Evolutionary conservation across 495 filamentous ascomycete species (phyloP), one percentile per base, ranked within the genome.

Genomic region (Symbiotaphrina buchneri): DNA sequence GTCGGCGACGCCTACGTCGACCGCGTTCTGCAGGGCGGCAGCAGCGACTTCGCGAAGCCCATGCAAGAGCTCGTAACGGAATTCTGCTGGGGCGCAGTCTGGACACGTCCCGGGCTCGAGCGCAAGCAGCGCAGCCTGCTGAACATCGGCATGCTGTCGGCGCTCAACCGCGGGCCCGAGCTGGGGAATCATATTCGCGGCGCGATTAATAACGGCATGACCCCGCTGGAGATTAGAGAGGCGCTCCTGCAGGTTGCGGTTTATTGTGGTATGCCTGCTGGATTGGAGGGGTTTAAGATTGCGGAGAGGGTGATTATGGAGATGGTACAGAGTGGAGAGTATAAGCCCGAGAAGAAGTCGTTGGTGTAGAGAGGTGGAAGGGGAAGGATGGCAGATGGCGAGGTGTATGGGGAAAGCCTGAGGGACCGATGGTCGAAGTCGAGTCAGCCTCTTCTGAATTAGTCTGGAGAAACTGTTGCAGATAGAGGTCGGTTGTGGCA

Each of bases 251-350:
- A 70, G 33, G 55, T 55, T 13, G 54, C 56, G 4, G 54, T 50
- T 15, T 70, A 68, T 41, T 65, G 61, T 39, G 65, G 65, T 8
- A 46, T 63, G 13, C 65, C 65, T 6, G 62, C 63, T 6, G 62
- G 61, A n/a, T 48, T 67, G 26, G 59, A 71, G 32, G 64, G 51
- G 3, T 58, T 57, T 39, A 53, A 48, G 32, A 39, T 44, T 6
- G 51, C 53, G 3, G 47, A 54, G 41, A 49, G 39, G 30, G 47
- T 49, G 6, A 32, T 53, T 3, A 37, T 49, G 25, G 22, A 25
- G 22, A 25, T 25, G 22, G 13, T 25, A 25, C 22, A 25, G 22
- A 25, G 22, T 7, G 22, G 13, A 13, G 22, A 25, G 22, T 25
- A 13, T 7, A 25, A 7, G 8, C 22, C 13, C 7, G 22, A 25